These are phyloP conservation scores for Magnolia officinalis DNA, from an alignment of 164 flowering plant species.

Conservation along the genomic window DNA sequence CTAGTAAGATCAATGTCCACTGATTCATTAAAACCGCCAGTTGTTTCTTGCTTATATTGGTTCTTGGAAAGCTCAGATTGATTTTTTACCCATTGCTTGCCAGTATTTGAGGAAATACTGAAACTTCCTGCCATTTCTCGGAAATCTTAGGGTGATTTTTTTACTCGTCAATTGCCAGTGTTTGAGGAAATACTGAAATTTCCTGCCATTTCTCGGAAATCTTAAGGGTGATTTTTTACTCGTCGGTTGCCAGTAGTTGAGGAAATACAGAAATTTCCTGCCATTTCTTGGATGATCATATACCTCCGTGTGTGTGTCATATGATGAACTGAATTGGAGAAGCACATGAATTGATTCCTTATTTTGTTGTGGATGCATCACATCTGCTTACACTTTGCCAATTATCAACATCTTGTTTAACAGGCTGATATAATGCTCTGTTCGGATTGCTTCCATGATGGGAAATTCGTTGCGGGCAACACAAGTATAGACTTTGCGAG, in stretches of 20 bases:
- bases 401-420: slow-evolving; percentile 6
- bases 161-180: background rate
- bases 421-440: slow-evolving; percentile 83
- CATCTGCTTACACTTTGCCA: background rate
- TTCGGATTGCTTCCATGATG: slow-evolving; percentile 80
- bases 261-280: background rate
- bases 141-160: background rate
- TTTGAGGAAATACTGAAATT: background rate
- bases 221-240: too few species aligned
- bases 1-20: background rate
- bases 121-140: background rate
- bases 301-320: too few species aligned
- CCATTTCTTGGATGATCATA: background rate
- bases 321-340: too few species aligned
- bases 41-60: background rate
- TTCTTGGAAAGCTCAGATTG: background rate
- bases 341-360: too few species aligned
- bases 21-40: background rate
- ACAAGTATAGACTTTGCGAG: slow-evolving; percentile 85
- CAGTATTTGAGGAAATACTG: background rate
- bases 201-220: background rate
- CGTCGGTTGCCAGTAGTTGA: background rate
- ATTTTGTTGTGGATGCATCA: background rate
- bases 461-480: slow-evolving; percentile 78
- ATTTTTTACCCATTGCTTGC: background rate